Evolutionary conservation across 2,329 filamentous ascomycete genomes (phyloP).

Genomic region (Oidium heveae): DNA sequence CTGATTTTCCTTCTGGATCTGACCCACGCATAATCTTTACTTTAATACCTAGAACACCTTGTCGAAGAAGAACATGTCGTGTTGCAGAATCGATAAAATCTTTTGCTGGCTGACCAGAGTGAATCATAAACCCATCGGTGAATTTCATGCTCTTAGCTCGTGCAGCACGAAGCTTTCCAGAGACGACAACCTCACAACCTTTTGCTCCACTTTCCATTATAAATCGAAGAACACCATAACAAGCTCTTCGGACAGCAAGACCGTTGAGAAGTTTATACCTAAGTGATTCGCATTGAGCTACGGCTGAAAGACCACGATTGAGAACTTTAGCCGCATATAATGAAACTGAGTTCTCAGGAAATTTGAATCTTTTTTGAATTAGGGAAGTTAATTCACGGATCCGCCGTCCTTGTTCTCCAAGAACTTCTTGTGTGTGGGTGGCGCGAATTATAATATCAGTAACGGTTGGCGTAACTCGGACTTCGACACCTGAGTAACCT

Average conservation of each 20-base stretch:
- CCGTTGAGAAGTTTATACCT: slow-evolving; percentile 99
- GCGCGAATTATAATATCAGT: slow-evolving; percentile 99
- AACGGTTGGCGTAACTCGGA: slow-evolving; percentile 97
- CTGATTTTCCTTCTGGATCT: slow-evolving; percentile 97
- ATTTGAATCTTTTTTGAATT: slow-evolving; percentile 99
- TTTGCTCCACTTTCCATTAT: slow-evolving; percentile 99
- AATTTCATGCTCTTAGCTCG: slow-evolving; percentile 99
- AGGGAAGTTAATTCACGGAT: slow-evolving; percentile 99
- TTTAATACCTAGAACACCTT: slow-evolving; percentile 99
- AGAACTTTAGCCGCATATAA: slow-evolving; percentile 99
- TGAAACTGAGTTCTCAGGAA: slow-evolving; percentile 99
- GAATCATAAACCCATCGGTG: slow-evolving; percentile 99
- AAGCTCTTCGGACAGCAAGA: slow-evolving; percentile 91
- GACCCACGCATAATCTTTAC: slow-evolving; percentile 99
- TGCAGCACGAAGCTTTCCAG: slow-evolving; percentile 93
- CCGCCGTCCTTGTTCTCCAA: slow-evolving; percentile 98
- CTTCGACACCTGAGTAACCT: slow-evolving; percentile 98
- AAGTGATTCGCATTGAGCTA: slow-evolving; percentile 99
- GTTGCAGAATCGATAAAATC: slow-evolving; percentile 99
- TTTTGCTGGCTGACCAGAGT: slow-evolving; percentile 97
- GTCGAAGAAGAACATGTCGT: slow-evolving; percentile 96
- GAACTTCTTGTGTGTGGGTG: slow-evolving; percentile 99
- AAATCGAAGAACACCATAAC: slow-evolving; percentile 99
- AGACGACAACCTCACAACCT: slow-evolving; percentile 98
- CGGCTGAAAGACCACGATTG: slow-evolving; percentile 98